Conservation (phyloP, 2,329 filamentous ascomycete genomes). For the Trichoderma brevicompactum region DNA sequence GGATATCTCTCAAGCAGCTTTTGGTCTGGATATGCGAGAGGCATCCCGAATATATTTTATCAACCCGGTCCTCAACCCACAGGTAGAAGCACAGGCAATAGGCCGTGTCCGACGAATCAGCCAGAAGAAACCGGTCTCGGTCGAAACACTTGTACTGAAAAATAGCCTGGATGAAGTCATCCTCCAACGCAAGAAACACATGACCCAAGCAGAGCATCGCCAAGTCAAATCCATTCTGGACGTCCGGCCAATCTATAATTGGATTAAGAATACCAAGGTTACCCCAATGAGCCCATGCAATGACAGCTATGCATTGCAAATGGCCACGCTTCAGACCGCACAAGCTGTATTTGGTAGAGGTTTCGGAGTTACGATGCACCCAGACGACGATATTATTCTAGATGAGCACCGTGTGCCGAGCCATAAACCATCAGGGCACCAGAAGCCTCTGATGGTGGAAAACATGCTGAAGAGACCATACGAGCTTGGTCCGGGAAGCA, state of each 20-base stretch:
- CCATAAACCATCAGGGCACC: neutral
- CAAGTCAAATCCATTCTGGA: conserved; percentile 62
- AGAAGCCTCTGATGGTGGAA: neutral
- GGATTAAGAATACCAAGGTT: conserved; percentile 60
- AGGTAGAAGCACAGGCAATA: conserved; percentile 87
- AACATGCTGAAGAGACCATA: conserved; percentile 37
- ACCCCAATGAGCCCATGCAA: conserved; percentile 39
- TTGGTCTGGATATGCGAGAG: conserved; percentile 81
- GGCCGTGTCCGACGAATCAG: conserved; percentile 89
- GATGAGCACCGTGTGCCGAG: conserved; percentile 31
- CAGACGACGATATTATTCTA: conserved; percentile 52
- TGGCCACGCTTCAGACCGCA: conserved; percentile 50
- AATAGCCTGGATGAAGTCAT: conserved; percentile 87
- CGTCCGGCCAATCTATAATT: conserved; percentile 61
- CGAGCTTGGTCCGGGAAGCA: conserved; percentile 30
- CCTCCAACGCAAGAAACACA: conserved; percentile 70
- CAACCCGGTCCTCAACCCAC: conserved; percentile 82
- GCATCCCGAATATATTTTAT: conserved; percentile 89
- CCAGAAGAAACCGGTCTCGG: conserved; percentile 75
- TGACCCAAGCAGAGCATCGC: conserved; percentile 70
- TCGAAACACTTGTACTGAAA: conserved; percentile 82
- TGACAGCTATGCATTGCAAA: conserved; percentile 50
- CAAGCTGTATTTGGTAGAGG: conserved; percentile 58
- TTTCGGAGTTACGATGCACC: conserved; percentile 48
- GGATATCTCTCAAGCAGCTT: conserved; percentile 87